A percentile compares a stretch with the other conserved stretches of the same genome.
Conservation (phyloP, 2,329 filamentous ascomycete genomes). For the Coniochaeta ligniaria region DNA sequence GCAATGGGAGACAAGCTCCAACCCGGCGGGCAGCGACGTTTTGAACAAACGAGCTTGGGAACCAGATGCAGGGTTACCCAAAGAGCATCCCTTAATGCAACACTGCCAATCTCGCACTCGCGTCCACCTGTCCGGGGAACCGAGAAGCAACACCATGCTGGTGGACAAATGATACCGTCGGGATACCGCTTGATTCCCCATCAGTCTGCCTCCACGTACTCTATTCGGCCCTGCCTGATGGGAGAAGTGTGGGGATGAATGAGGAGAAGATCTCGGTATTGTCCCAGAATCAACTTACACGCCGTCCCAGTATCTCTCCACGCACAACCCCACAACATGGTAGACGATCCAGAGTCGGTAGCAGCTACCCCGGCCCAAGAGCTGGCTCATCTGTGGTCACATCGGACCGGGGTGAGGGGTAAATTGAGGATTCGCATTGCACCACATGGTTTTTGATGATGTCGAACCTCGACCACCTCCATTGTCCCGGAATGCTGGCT, state of each 20-base stretch:
- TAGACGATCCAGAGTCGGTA: not conserved
- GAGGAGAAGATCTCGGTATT: slow-evolving; percentile 1
- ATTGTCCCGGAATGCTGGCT: slow-evolving; percentile 13
- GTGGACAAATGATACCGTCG: not conserved
- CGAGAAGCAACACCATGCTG: not conserved
- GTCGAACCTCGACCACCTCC: not conserved
- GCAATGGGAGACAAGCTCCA: not conserved
- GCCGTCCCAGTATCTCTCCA: not conserved
- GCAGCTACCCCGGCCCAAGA: not conserved
- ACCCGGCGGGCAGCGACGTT: not conserved
- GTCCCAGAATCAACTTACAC: slow-evolving; percentile 3
- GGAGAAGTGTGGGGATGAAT: not conserved
- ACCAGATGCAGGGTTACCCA: not conserved
- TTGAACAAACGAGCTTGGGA: not conserved
- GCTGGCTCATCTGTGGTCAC: not conserved
- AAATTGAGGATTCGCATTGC: slow-evolving; percentile 6
- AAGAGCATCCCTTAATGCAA: not conserved
- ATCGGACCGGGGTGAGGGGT: slow-evolving; percentile 10
- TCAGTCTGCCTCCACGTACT: not conserved
- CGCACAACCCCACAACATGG: not conserved
- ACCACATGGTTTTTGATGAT: not conserved
- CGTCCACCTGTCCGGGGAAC: not conserved
- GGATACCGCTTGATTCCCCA: not conserved
- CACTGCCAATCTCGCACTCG: not conserved
- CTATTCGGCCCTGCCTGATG: not conserved